Percentiles rank a stretch among this genome's conserved stretches.
phyloP scores from a whole-genome alignment of 345 rosid species.

The Microcos paniculata region DNA sequence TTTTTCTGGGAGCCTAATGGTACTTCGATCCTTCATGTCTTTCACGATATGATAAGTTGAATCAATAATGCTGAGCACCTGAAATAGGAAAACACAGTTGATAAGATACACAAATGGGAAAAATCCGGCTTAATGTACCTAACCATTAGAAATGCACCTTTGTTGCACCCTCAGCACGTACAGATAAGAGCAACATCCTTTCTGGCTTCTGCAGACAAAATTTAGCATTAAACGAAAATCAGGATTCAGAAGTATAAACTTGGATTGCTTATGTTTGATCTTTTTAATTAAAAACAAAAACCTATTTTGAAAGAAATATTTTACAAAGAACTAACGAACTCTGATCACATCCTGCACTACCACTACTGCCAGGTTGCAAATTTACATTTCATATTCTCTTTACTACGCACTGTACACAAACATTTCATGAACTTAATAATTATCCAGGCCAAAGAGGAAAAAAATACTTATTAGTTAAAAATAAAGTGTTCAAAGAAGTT shows the following conservation, averaged over 20 bases:
- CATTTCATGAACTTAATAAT: neutral
- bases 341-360: neutral
- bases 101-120: constrained; percentile 9
- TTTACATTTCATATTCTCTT: neutral
- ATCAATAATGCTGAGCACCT: constrained; percentile 83
- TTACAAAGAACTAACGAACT: neutral
- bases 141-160: constrained; percentile 50
- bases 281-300: neutral
- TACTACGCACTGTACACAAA: neutral
- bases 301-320: neutral
- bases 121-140: neutral
- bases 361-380: no score
- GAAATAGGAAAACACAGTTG: constrained; percentile 27
- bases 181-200: constrained; percentile 67
- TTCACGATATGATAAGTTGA: constrained; percentile 68
- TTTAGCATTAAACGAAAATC: constrained; percentile 19
- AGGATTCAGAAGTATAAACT: constrained; percentile 16
- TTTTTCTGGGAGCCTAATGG: constrained; percentile 34
- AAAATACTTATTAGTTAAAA: neutral
- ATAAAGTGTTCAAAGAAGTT: neutral
- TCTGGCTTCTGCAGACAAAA: constrained; percentile 71
- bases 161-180: constrained; percentile 79
- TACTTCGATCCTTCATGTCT: constrained; percentile 40
- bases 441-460: no score
- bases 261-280: neutral